Evolutionary conservation across 305 asterid species (phyloP), one percentile per base, ranked within the genome.

Genomic region (Fraxinus greggii): DNA sequence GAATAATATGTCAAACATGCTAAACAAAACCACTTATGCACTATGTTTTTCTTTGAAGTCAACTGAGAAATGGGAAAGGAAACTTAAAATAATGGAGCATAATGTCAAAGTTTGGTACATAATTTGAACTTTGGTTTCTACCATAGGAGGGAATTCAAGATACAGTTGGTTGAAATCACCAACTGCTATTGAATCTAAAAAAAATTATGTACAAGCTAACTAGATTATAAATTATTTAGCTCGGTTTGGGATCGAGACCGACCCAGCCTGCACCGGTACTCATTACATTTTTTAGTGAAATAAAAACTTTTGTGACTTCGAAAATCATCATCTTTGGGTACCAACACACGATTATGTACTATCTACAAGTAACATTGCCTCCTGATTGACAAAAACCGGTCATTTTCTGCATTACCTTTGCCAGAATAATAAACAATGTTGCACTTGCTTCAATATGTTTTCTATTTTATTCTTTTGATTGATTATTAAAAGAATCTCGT

Each of bases 61-160:
- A 86, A 88, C 86, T 48, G 65, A 38, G 48, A 63, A 54, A 12
- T 63, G 69, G 38, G 42, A 69, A 56, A 65, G 76, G 21, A 83
- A 26, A 85, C 26, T 67, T n/a, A 36, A 36, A 36, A 78, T 79
- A 79, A 32, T 0, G 51, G 28, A 17, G 79, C 85, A 78, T 13
- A 77, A 72, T 33, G 90, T 88, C 91, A 87, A 89, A 79, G 89
- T 86, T 86, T 38, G 91, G 85, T 87, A 72, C 79, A 51, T 38
- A 83, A 72, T 75, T 87, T 82, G 86, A 86, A 82, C 69, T 33
- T 79, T 42, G 40, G 83, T 40, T 83, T 83, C 78, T 6, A 13
- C 63, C 13, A 51, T 35, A 4, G 74, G 75, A 54, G 32, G 81
- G 79, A 74, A 73, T 83, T 79, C 48, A 77, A 74, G 74, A 78